These are phyloP conservation scores for Phytopythium chamaehyphon DNA, from an alignment of 352 stramenopile species.

Conservation along the genomic window DNA sequence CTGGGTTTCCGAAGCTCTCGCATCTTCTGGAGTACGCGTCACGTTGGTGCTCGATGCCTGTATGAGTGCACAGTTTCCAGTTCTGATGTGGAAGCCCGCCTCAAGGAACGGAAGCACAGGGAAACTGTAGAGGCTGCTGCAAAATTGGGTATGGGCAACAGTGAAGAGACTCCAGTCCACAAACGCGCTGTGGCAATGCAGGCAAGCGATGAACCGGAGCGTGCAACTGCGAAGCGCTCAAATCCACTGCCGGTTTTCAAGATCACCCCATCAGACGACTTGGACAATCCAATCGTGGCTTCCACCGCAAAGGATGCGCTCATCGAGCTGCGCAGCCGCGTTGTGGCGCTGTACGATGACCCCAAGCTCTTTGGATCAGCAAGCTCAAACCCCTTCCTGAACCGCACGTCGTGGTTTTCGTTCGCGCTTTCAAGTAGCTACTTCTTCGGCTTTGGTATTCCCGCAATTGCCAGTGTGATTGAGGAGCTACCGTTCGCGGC, in stretches of 20 bases:
- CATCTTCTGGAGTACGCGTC: slow-evolving; percentile 89
- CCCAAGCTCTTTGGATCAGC: slow-evolving; percentile 22
- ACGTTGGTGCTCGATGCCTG: slow-evolving; percentile 62
- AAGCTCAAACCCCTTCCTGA: slow-evolving; percentile 62
- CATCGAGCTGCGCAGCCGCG: slow-evolving; percentile 60
- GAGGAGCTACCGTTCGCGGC: slow-evolving; percentile 70
- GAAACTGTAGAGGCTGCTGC: slow-evolving; percentile 4
- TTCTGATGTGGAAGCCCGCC: slow-evolving; percentile 59
- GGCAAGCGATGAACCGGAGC: neutral
- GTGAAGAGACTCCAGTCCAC: slow-evolving; percentile 2
- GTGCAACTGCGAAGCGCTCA: slow-evolving; percentile 8
- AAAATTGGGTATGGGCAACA: slow-evolving; percentile 3
- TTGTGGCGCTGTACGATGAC: slow-evolving; percentile 76
- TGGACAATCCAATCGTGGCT: slow-evolving; percentile 56
- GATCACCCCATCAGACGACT: slow-evolving; percentile 73
- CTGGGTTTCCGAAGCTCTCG: slow-evolving; percentile 87
- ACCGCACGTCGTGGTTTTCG: slow-evolving; percentile 74
- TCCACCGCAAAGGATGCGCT: slow-evolving; percentile 64
- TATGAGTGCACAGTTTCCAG: slow-evolving; percentile 91
- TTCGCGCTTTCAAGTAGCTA: slow-evolving; percentile 71
- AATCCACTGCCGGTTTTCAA: slow-evolving; percentile 57
- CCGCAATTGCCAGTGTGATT: slow-evolving; percentile 58
- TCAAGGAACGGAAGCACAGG: slow-evolving; percentile 11
- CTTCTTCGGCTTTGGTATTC: slow-evolving; percentile 82
- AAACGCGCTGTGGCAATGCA: neutral